Evolutionary conservation across 2,329 filamentous ascomycete species (phyloP).

Genomic region (Scedosporium aurantiacum): DNA sequence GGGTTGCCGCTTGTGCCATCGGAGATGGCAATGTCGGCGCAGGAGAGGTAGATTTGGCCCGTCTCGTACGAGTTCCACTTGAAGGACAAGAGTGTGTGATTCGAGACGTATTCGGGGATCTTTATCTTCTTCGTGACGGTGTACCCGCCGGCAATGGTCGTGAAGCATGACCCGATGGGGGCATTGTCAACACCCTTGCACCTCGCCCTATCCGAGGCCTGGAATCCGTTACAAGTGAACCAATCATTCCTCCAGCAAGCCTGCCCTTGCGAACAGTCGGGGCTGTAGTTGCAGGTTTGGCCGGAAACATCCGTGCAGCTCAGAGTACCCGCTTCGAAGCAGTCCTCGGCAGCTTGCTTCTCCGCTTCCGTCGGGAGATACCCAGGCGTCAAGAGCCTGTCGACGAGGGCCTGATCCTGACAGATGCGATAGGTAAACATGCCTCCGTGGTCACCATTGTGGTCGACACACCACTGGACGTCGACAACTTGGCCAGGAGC

Average conservation of each 20-base stretch:
- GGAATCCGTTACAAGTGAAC: slow-evolving; percentile 41
- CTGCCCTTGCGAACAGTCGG: slow-evolving; percentile 32
- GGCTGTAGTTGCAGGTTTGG: slow-evolving; percentile 35
- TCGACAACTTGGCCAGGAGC: slow-evolving; percentile 32
- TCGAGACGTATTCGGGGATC: slow-evolving; percentile 34
- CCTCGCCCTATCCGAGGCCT: slow-evolving; percentile 21
- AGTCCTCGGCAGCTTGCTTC: slow-evolving; percentile 42
- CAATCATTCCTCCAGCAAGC: slow-evolving; percentile 39
- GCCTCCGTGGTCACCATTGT: slow-evolving; percentile 45
- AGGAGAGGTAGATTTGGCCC: slow-evolving; percentile 39
- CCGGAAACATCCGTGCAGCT: slow-evolving; percentile 38
- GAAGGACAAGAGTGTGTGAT: slow-evolving; percentile 40
- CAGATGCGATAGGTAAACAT: slow-evolving; percentile 46
- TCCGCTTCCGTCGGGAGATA: slow-evolving; percentile 38
- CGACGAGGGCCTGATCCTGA: slow-evolving; percentile 36
- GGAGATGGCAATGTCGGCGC: slow-evolving; percentile 38
- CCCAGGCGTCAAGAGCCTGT: slow-evolving; percentile 34
- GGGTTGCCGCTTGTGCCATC: slow-evolving; percentile 13
- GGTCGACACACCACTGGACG: slow-evolving; percentile 44
- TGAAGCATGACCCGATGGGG: slow-evolving; percentile 32
- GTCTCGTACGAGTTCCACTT: slow-evolving; percentile 47
- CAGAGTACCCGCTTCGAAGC: slow-evolving; percentile 36
- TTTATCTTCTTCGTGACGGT: slow-evolving; percentile 40
- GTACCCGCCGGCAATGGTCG: slow-evolving; percentile 41
- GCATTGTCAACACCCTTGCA: slow-evolving; percentile 37